Base-by-base conservation (phyloP, 768 basidiomycete genomes). In the Xerocomus potaroensis region DNA sequence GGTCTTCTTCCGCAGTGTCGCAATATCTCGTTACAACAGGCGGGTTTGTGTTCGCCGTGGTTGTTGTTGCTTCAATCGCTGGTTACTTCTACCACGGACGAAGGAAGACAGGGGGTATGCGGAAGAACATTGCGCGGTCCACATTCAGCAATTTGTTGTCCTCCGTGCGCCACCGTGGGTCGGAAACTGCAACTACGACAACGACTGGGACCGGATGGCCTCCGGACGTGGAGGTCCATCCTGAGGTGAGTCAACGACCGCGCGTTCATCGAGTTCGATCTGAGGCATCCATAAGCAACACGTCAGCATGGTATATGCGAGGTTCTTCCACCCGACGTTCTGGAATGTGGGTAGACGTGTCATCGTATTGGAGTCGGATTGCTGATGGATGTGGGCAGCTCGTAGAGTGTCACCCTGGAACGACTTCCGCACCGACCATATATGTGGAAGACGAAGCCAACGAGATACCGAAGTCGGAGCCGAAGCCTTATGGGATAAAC, bases 241-340 rank as follows among this genome's bases (percentile, higher is more conserved):
- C n/a, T 2, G 43, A 62, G 34, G 57, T 51, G 16, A 2, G 50
- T 36, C 35, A 5, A 4, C 11, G 5, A 5, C 24, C 8, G 3
- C 21, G 2, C 11, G 9, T 29, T 3, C 8, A 42, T 26, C 18
- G 50, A 5, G 4, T n/a, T 35, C 1, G 3, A 3, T 12, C 29
- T 51, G 21, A 62, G 18, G 3, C 6, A 14, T 16, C 16, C 1
- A 1, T 9, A 19, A 52, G 34, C 23, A 53, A 14, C 49, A 62
- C 19, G 48, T 60, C 5, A 57, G 29, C 12, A 60, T 56, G 54
- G 48, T 61, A 0, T 59, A 61, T 24, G 57, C 56, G 1, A 56
- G 30, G 31, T 51, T 37, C 41, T 61, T 61, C n/a, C 59, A 61
- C 27, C 60, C 60, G 3, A 50, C 41, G 1, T 36, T 35, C 16